These are phyloP conservation scores for Hibiscus syriacus DNA, from an alignment of 345 rosid species.

Conservation along the genomic window DNA sequence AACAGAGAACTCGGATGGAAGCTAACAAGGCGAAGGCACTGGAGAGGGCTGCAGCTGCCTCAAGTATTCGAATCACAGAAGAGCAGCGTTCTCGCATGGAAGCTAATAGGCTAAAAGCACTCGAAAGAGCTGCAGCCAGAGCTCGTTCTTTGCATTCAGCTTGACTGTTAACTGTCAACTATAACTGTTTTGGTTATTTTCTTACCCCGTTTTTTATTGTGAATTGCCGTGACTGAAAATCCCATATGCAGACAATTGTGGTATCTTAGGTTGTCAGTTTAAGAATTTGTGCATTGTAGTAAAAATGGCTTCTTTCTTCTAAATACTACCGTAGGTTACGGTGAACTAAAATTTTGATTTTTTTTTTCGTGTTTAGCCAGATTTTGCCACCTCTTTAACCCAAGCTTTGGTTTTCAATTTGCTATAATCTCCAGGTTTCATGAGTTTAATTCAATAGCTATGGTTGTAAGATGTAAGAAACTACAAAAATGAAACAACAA, in stretches of 20 bases:
- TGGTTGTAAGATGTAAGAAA: neutral
- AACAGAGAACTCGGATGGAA: conserved; percentile 72
- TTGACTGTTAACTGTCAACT: neutral
- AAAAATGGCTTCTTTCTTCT: neutral
- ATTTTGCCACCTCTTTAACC: neutral
- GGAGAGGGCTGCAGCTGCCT: conserved; percentile 45
- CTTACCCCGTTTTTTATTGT: neutral
- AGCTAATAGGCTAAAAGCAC: conserved; percentile 72
- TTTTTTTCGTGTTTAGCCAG: neutral
- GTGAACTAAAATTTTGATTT: neutral
- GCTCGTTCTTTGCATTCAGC: conserved; percentile 15
- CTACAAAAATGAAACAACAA: neutral
- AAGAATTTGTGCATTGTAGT: neutral
- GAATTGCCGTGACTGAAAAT: neutral
- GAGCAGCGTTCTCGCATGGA: conserved; percentile 87
- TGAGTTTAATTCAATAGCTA: neutral
- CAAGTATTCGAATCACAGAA: conserved; percentile 40
- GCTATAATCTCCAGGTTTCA: neutral
- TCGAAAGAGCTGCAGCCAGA: conserved; percentile 67
- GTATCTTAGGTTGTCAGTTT: neutral
- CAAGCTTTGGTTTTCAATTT: too few species aligned
- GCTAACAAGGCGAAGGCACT: conserved; percentile 68
- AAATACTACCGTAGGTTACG: neutral
- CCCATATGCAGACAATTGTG: neutral
- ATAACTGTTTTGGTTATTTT: neutral